Percentiles rank a stretch among this genome's conserved stretches.
phyloP scores from a whole-genome alignment of 2,329 filamentous ascomycete species.

The Cladophialophora exuberans region DNA sequence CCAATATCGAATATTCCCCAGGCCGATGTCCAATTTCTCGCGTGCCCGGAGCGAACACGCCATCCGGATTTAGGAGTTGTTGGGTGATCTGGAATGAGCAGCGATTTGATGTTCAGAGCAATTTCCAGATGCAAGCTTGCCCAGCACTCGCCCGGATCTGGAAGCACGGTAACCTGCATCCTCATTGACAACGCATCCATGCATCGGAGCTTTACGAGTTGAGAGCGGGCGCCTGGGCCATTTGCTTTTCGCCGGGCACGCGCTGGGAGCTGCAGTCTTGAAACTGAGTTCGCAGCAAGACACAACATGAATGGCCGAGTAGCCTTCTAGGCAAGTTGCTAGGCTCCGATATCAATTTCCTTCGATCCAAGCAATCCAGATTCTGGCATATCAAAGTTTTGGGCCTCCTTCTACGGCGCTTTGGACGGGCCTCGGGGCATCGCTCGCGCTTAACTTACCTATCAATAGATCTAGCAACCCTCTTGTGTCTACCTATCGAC shows the following conservation, averaged over 20 bases:
- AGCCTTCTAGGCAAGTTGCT: not conserved
- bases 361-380: conserved; percentile 17
- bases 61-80: not conserved
- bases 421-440: no score
- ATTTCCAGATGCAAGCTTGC: not conserved
- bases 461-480: not conserved
- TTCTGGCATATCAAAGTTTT: conserved; percentile 19
- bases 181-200: conserved; percentile 26
- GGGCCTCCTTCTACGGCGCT: no score
- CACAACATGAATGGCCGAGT: conserved; percentile 8
- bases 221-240: conserved; percentile 16
- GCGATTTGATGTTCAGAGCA: conserved; percentile 1
- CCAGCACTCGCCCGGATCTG: conserved; percentile 10
- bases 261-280: not conserved
- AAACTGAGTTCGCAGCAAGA: conserved; percentile 5
- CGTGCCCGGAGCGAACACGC: not conserved
- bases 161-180: conserved; percentile 13
- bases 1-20: not conserved
- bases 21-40: not conserved
- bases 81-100: not conserved
- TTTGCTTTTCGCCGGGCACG: conserved; percentile 1
- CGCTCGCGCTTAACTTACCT: conserved; percentile 23
- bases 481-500: not conserved
- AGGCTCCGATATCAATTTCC: no score
- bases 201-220: conserved; percentile 18